These are phyloP conservation scores for Datisca glomerata DNA, from an alignment of 306 rosid genomes.

Conservation along the genomic window DNA sequence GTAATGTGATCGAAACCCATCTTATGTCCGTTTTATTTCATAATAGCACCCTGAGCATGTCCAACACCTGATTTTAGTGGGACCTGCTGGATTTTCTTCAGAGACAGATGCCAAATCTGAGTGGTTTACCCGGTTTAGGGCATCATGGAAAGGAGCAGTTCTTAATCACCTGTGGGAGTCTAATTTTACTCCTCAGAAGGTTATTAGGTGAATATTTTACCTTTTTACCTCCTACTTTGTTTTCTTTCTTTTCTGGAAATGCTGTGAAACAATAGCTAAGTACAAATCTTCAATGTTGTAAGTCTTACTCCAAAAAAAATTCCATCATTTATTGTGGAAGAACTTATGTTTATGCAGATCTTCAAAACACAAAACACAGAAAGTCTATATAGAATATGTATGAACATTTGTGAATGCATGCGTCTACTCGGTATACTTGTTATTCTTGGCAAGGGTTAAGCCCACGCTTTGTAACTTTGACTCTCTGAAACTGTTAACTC, in stretches of 20 bases:
- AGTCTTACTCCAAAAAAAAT: too few relatives aligned
- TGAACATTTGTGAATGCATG: too few relatives aligned
- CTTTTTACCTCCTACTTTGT: too few relatives aligned
- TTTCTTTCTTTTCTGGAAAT: neutral
- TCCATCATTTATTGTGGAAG: too few relatives aligned
- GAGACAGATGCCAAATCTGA: constrained; percentile 45
- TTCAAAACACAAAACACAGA: too few relatives aligned
- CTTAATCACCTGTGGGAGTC: constrained; percentile 90
- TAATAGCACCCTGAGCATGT: constrained; percentile 88
- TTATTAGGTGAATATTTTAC: constrained; percentile 79
- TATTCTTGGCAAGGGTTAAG: too few relatives aligned
- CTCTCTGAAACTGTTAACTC: neutral
- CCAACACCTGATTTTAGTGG: constrained; percentile 80
- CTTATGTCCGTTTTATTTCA: constrained; percentile 3
- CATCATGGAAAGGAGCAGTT: constrained; percentile 88
- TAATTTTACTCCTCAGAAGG: constrained; percentile 75
- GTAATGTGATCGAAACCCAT: constrained; percentile 2
- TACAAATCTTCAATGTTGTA: too few relatives aligned
- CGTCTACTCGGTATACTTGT: too few relatives aligned
- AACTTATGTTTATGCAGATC: too few relatives aligned
- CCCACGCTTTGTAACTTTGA: too few relatives aligned
- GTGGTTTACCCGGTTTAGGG: constrained; percentile 49
- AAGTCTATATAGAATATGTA: too few relatives aligned
- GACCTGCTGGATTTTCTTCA: constrained; percentile 67
- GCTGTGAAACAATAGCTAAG: neutral